Evolutionary conservation across 139 green algal species (phyloP).

Genomic region (Closterium sp.): DNA sequence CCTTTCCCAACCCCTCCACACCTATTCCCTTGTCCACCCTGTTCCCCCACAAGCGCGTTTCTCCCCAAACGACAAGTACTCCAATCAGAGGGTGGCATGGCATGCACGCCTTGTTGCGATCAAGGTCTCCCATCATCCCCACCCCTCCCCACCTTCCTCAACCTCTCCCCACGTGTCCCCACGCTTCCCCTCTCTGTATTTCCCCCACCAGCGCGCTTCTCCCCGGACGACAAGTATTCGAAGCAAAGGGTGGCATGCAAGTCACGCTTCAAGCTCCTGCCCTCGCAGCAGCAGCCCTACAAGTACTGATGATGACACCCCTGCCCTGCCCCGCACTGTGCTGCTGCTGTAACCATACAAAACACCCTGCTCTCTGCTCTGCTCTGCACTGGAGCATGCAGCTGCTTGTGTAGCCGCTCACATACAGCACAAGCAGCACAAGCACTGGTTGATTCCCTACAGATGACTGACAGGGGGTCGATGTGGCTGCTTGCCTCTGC

Average conservation of each 20-base stretch:
- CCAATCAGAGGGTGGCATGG: constrained; percentile 84
- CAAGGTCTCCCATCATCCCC: constrained; percentile 81
- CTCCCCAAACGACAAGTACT: constrained; percentile 97
- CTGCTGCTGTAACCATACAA: background rate
- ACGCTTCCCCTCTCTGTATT: constrained; percentile 28
- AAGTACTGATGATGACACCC: constrained; percentile 12
- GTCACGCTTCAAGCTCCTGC: constrained; percentile 90
- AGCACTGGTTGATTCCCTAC: no score
- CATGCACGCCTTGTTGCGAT: constrained; percentile 86
- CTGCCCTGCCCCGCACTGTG: background rate
- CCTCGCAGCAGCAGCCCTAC: constrained; percentile 72
- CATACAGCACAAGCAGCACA: no score
- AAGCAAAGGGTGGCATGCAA: constrained; percentile 88
- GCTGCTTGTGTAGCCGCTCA: no score
- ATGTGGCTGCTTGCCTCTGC: no score
- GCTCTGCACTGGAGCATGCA: background rate
- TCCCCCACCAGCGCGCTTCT: constrained; percentile 80
- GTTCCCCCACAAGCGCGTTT: constrained; percentile 74
- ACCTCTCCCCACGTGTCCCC: background rate
- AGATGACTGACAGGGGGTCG: no score
- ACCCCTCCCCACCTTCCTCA: background rate
- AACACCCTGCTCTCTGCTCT: background rate
- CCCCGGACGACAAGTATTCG: constrained; percentile 96
- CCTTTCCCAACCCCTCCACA: background rate
- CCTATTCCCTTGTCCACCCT: constrained; percentile 12